Evolutionary conservation across 2,329 filamentous ascomycete species (phyloP).

Genomic region (Cercospora canescens): DNA sequence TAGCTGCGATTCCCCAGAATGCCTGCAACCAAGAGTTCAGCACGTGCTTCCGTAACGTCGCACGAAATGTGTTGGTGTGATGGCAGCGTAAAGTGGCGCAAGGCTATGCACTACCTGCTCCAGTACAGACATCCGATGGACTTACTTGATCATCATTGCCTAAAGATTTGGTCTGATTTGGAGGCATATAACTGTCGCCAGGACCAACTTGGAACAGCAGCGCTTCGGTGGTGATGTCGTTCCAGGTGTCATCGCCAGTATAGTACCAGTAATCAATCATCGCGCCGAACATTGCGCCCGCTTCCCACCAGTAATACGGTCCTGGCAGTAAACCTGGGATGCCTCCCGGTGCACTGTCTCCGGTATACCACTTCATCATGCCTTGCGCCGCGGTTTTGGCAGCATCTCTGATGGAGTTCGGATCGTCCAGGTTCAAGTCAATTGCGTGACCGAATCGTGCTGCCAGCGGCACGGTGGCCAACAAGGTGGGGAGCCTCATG

Average conservation of each 20-base stretch:
- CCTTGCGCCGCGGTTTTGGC: constrained; percentile 46
- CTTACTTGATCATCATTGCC: constrained; percentile 58
- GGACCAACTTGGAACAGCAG: constrained; percentile 61
- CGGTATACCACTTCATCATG: constrained; percentile 56
- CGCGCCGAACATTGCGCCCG: constrained; percentile 61
- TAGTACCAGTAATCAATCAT: constrained; percentile 70
- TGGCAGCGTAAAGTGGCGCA: not conserved
- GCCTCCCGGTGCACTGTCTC: constrained; percentile 52
- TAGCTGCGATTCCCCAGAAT: constrained; percentile 59
- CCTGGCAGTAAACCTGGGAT: constrained; percentile 58
- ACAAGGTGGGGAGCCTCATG: not conserved
- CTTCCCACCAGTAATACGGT: constrained; percentile 77
- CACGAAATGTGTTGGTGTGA: not conserved
- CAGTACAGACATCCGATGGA: not conserved
- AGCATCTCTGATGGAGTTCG: constrained; percentile 46
- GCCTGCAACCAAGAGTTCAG: constrained; percentile 42
- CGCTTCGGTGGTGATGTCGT: constrained; percentile 57
- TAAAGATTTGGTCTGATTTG: constrained; percentile 39
- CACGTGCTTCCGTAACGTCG: not conserved
- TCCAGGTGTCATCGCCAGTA: constrained; percentile 66
- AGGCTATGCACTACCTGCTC: not conserved
- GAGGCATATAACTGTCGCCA: constrained; percentile 60
- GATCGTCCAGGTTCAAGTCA: constrained; percentile 25
- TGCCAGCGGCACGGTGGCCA: constrained; percentile 16
- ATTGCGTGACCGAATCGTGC: constrained; percentile 24